Evolutionary conservation across 2,329 filamentous ascomycete genomes (phyloP).

Genomic region (Scortechinia acanthostroma): DNA sequence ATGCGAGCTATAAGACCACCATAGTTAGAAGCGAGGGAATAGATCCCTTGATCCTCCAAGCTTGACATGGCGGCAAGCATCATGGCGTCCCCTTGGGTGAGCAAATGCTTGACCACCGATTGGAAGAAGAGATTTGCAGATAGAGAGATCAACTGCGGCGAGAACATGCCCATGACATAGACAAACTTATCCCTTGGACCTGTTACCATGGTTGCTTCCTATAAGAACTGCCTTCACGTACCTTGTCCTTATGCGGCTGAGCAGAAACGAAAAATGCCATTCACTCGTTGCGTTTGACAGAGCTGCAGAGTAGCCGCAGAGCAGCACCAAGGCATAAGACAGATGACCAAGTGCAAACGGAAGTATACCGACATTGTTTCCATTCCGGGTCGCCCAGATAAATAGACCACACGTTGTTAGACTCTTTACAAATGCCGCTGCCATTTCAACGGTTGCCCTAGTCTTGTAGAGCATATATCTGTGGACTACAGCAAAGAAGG

Average conservation of each 20-base stretch:
- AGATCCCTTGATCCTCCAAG: conserved; percentile 63
- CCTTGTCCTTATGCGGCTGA: conserved; percentile 19
- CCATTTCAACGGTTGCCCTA: conserved; percentile 55
- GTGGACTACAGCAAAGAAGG: conserved; percentile 62
- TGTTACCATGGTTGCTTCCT: background rate
- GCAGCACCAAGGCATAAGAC: conserved; percentile 46
- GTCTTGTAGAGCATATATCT: conserved; percentile 58
- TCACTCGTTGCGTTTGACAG: conserved; percentile 30
- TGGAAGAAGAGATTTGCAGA: conserved; percentile 57
- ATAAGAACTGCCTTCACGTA: conserved; percentile 9
- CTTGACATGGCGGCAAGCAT: conserved; percentile 56
- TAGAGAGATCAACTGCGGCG: conserved; percentile 42
- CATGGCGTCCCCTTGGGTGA: conserved; percentile 67
- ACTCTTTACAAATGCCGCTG: conserved; percentile 55
- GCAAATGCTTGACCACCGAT: conserved; percentile 60
- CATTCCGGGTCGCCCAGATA: conserved; percentile 37
- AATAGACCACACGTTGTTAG: conserved; percentile 49
- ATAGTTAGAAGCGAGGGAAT: conserved; percentile 65
- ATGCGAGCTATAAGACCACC: conserved; percentile 64
- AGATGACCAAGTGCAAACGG: conserved; percentile 65
- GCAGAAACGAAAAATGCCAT: conserved; percentile 43
- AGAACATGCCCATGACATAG: conserved; percentile 37
- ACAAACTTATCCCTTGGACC: conserved; percentile 4
- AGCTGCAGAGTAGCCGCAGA: conserved; percentile 46
- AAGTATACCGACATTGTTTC: conserved; percentile 45